Percentiles rank a stretch among this genome's conserved stretches.
Conservation (phyloP, 257 asterid genomes). For the Phtheirospermum japonicum region DNA sequence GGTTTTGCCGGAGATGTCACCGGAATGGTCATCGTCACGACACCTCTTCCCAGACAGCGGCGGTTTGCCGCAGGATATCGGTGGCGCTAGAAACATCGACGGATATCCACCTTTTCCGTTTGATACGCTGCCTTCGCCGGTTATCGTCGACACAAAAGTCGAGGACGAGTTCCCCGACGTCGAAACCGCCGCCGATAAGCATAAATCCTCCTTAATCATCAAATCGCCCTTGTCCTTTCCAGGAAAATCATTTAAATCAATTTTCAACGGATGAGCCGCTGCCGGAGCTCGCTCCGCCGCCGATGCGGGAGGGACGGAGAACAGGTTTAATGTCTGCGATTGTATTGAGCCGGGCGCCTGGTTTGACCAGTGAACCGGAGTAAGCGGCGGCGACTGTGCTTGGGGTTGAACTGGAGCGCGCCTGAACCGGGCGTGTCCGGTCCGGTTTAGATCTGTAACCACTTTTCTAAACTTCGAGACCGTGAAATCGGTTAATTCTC, state of each 20-base stretch:
- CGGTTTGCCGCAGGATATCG: constrained; percentile 51
- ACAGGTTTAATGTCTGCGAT: constrained; percentile 35
- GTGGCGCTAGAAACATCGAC: constrained; percentile 32
- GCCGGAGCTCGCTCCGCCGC: too few species aligned
- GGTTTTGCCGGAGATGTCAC: constrained; percentile 44
- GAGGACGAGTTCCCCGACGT: constrained; percentile 53
- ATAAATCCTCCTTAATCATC: not conserved
- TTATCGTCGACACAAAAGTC: constrained; percentile 53
- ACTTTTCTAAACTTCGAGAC: constrained; percentile 57
- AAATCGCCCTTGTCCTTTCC: constrained; percentile 8
- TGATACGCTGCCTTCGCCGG: constrained; percentile 81
- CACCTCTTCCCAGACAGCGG: constrained; percentile 63
- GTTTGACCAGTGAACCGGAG: constrained; percentile 18
- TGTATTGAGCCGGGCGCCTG: too few species aligned
- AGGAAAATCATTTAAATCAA: constrained; percentile 33
- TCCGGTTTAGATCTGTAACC: constrained; percentile 40
- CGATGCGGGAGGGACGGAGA: constrained; percentile 30
- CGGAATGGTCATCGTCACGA: constrained; percentile 61
- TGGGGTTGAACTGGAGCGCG: constrained; percentile 55
- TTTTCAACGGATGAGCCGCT: constrained; percentile 43
- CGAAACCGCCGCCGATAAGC: constrained; percentile 36
- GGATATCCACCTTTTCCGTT: constrained; percentile 53
- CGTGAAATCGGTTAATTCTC: constrained; percentile 61
- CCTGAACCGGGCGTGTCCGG: constrained; percentile 84
- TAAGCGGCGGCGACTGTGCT: constrained; percentile 24